phyloP scores from a whole-genome alignment of 2,329 filamentous ascomycete species.

The Aureobasidium sp. region DNA sequence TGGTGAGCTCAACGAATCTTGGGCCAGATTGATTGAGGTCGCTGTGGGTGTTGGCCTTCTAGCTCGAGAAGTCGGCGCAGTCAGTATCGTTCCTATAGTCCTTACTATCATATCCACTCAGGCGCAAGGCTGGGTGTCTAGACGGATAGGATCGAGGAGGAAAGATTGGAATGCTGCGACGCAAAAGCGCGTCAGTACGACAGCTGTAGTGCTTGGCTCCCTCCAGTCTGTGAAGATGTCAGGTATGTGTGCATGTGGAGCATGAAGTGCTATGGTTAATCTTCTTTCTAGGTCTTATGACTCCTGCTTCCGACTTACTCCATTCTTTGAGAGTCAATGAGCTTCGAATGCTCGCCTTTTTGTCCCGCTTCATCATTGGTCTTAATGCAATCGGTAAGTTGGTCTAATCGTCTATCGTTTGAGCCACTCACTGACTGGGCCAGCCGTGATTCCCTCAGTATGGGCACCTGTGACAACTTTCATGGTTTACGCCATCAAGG shows the following conservation, averaged over 20 bases:
- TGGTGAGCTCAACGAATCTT: not conserved
- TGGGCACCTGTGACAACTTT: not conserved
- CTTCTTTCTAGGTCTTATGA: not conserved
- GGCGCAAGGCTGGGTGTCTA: not conserved
- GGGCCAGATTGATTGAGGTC: conserved; percentile 2
- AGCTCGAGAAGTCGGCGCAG: not conserved
- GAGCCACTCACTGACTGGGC: not conserved
- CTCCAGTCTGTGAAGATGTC: not conserved
- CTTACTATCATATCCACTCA: not conserved
- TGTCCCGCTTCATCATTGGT: not conserved
- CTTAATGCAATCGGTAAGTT: not conserved
- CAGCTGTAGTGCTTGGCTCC: not conserved
- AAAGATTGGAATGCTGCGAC: not conserved
- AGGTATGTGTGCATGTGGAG: not conserved
- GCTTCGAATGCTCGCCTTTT: not conserved
- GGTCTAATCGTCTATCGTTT: not conserved
- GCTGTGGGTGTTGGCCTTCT: not conserved
- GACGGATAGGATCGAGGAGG: not conserved
- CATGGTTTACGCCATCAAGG: not conserved
- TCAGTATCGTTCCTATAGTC: not conserved
- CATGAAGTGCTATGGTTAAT: not conserved
- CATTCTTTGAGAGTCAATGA: not conserved
- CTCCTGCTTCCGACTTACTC: not conserved
- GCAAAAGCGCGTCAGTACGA: not conserved
- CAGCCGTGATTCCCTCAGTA: not conserved